Evolutionary conservation across 106 monocot species (phyloP), one percentile per base, ranked within the genome.

Genomic region (Xerophyta viscosa): DNA sequence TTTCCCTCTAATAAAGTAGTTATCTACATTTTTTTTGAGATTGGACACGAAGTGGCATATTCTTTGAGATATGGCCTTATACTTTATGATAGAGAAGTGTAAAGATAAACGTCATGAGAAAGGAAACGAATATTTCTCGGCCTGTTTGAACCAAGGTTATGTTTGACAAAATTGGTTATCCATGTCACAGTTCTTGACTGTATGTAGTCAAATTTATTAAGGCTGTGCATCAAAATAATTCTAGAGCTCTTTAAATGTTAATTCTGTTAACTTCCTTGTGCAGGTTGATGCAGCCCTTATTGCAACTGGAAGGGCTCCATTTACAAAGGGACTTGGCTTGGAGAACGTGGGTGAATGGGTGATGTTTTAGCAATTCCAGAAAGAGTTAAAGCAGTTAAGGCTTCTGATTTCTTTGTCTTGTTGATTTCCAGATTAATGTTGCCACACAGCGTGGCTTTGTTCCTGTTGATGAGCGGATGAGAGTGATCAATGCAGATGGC

Each of bases 231-330:
- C n/a, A n/a, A n/a, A n/a, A n/a, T n/a, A n/a, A n/a, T n/a, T n/a
- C n/a, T n/a, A n/a, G n/a, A 3, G 15, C 15, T 15, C 39, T 39
- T 39, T 39, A 39, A 15, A 15, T 39, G 2, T 39, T 3, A 12
- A 15, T 39, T 39, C 15, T 39, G 15, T 39, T 39, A 2, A 39
- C 10, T 7, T 12, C 39, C 39, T 39, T 36, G 55, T 68, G 22
- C 54, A 98, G 96, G 88, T 98, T 28, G 96, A 98, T 80, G 96
- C 96, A 70, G 96, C 96, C 15, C 89, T 98, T 56, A 86, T 98
- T 49, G 89, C 96, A 43, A 98, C 89, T 48, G 96, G 96, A 66
- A 78, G 96, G 66, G 84, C 96, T 51, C 96, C 96, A 62, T 88
- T 88, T 65, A 94, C 94, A 13, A 72, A 94, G 45, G 94, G 94